phyloP scores from a whole-genome alignment of 306 rosid genomes.

The Citrullus mucosospermus region DNA sequence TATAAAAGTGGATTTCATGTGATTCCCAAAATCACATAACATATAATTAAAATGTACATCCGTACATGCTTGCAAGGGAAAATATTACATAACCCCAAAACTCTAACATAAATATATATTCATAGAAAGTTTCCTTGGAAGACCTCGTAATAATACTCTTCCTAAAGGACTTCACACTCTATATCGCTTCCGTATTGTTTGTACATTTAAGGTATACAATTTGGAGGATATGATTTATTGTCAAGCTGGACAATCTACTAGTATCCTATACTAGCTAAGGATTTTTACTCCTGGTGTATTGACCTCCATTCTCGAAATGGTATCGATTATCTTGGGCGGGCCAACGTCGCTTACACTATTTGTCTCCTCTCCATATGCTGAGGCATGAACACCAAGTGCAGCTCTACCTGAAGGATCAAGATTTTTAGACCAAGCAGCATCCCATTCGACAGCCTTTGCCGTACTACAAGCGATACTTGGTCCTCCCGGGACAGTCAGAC shows the following conservation, averaged over 20 bases:
- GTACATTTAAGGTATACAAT: neutral
- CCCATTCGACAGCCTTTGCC: conserved; percentile 89
- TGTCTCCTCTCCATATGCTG: conserved; percentile 40
- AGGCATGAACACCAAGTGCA: conserved; percentile 65
- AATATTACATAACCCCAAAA: neutral
- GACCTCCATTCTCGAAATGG: conserved; percentile 34
- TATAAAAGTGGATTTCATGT: no score
- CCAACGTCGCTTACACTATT: conserved; percentile 10
- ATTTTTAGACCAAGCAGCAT: conserved; percentile 72
- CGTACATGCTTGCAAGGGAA: no score
- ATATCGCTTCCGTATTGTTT: neutral
- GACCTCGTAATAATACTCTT: neutral
- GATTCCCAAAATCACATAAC: no score
- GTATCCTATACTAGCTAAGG: conserved; percentile 23
- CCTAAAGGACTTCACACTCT: neutral
- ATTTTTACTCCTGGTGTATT: conserved; percentile 46
- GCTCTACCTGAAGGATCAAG: conserved; percentile 97
- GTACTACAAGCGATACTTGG: conserved; percentile 94
- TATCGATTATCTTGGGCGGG: conserved; percentile 42
- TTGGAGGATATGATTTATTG: neutral
- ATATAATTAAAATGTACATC: no score
- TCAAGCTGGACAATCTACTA: neutral
- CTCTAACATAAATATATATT: neutral
- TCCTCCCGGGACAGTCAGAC: conserved; percentile 86
- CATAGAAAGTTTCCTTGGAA: neutral